Base-by-base conservation (phyloP, 495 filamentous ascomycete species). In the Trichoderma virens region DNA sequence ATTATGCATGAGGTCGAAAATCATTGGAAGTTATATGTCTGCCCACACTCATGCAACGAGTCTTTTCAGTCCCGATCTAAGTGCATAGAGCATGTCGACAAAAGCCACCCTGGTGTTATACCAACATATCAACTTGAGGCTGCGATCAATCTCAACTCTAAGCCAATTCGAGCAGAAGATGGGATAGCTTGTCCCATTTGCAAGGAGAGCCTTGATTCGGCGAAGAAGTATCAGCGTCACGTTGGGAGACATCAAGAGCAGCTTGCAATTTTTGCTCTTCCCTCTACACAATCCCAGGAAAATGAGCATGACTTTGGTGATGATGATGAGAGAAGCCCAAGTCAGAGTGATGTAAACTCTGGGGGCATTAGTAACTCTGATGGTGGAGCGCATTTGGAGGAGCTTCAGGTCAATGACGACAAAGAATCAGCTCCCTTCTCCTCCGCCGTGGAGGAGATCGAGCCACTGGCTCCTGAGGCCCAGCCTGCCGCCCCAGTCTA, bases 221-320 rank as follows among this genome's bases (percentile, higher is more conserved):
- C 62, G 5, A 62, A 66, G 13, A 64, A 68, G 23, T 73, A 74
- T 62, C 35, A 71, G 35, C 62, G 66, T 27, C 73, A 75, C 66
- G 62, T 74, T 18, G 73, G 73, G 7, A 63, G 66, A 0, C 73
- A 75, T 63, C 68, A 74, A 59, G 70, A 75, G 47, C 73, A 73
- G 54, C 66, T 75, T 7, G 71, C 73, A 13, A 27, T 75, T 5
- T 75, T 75, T 66, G 72, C 70, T 23, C 65, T 75, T n/a, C 73
- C 73, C 16, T 69, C 60, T 61, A 34, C 38, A 32, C 66, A 65
- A 13, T 38, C 30, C 8, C 54, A 67, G 1, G 64, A 66, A 3
- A 28, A 13, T 41, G 38, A 41, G 2, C 1, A 14, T 41, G 38
- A 41, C 6, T 18, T 14, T n/a, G n/a, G n/a, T 16, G 38, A 41